Evolutionary conservation across 306 rosid genomes (phyloP), one percentile per base, ranked within the genome.

Genomic region (Adenanthera pavonina): DNA sequence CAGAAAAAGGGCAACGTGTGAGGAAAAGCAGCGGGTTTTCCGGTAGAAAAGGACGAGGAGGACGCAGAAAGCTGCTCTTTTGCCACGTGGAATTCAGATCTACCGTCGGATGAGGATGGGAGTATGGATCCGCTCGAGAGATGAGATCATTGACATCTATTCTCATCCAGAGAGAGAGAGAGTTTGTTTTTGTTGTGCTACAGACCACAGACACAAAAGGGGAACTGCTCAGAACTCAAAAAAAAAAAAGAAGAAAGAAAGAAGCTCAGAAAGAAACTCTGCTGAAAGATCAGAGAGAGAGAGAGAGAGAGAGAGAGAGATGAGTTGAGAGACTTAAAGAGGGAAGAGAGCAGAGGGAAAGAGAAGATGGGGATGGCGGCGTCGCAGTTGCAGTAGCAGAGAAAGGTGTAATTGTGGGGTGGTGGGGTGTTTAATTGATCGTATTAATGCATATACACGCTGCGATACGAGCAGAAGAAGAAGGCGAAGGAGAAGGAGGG

Each of bases 1-100:
- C 54, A 69, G 68, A 33, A 86, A 86, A 82, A 82, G 77, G n/a
- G 86, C 75, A 84, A 82, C 67, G 80, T 73, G 89, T 81, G 81
- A 89, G 84, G 72, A 89, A 92, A 94, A 91, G 98, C 69, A 92
- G 97, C 98, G 98, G 95, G 92, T 91, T 95, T 92, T 91, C 85
- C 97, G 98, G 97, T 87, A 74, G 72, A 83, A 89, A 85, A 86
- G 90, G 91, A 87, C 85, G 80, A 87, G 69, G 77, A 7, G 78
- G 78, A 65, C 34, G 87, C 82, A 84, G 85, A 87, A 86, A 85
- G 92, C 77, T 72, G 82, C 80, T 78, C 38, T 25, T 3, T 8
- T 11, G 86, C 82, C 91, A 93, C 94, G 97, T 91, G 89, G 88
- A 64, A 0, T 0, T 0, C 0, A 0, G 0, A 0, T 0, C 0